A percentile compares a stretch with the other conserved stretches of the same genome.
Evolutionary conservation across 1,284 basidiomycete genomes (phyloP).

Genomic region (Takashimella tepidaria): DNA sequence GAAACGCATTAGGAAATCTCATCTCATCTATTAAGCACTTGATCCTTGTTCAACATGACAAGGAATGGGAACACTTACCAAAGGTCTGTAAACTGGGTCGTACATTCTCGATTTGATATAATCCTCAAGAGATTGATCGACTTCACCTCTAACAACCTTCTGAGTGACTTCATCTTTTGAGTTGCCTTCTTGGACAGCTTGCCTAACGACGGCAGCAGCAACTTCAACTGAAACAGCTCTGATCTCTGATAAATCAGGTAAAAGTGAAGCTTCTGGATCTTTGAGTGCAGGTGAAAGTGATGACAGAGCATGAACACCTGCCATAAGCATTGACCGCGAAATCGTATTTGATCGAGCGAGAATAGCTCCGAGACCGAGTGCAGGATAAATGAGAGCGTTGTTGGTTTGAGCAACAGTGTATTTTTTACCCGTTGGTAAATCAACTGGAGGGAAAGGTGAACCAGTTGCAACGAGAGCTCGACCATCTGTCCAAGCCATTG

Average conservation of each 20-base stretch:
- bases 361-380: conserved; percentile 67
- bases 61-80: conserved; percentile 37
- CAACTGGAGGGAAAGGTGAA: conserved; percentile 72
- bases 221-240: conserved; percentile 51
- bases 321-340: conserved; percentile 65
- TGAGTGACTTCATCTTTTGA: conserved; percentile 33
- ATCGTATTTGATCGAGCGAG: conserved; percentile 59
- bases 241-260: conserved; percentile 64
- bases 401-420: conserved; percentile 45
- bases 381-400: conserved; percentile 72
- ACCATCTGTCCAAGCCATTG: conserved; percentile 60
- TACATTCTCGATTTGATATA: conserved; percentile 45
- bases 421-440: conserved; percentile 55
- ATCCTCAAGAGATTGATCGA: conserved; percentile 34
- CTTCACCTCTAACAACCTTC: conserved; percentile 38
- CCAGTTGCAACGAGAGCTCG: conserved; percentile 73
- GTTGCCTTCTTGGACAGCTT: conserved; percentile 66
- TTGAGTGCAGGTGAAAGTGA: conserved; percentile 66
- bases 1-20: no score
- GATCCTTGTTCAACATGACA: no score
- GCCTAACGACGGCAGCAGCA: conserved; percentile 70
- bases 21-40: no score
- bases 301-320: conserved; percentile 61
- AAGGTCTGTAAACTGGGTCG: conserved; percentile 44
- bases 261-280: conserved; percentile 56